Evolutionary conservation across 371 early-diverging fungal genomes (phyloP).

Genomic region (Mucor lusitanicus): DNA sequence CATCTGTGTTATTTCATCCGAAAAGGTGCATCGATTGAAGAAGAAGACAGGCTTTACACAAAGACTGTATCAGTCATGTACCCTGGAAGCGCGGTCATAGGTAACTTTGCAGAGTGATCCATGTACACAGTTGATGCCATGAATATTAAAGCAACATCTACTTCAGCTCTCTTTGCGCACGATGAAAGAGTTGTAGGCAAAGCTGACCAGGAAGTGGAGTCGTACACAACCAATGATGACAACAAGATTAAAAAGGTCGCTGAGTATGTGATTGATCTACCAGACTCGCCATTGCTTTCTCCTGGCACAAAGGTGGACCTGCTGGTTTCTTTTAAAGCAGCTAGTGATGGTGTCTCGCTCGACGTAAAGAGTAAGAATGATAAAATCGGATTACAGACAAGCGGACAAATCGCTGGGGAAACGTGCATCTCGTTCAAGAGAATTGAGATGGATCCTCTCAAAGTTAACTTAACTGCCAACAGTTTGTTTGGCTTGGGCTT

Average conservation of each 20-base stretch:
- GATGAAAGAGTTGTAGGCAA: background rate
- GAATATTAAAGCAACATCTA: background rate
- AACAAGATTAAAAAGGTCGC: background rate
- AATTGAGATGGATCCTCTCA: background rate
- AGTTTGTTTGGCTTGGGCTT: background rate
- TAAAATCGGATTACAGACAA: background rate
- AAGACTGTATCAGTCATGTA: background rate
- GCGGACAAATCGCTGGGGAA: background rate
- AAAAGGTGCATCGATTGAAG: background rate
- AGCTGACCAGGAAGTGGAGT: background rate
- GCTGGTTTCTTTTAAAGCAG: background rate
- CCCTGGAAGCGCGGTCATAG: background rate
- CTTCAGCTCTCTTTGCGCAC: background rate
- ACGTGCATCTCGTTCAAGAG: background rate
- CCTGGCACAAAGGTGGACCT: background rate
- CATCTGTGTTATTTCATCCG: constrained; percentile 2
- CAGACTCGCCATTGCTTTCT: background rate
- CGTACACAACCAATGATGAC: background rate
- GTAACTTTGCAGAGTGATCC: background rate
- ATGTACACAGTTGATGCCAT: background rate
- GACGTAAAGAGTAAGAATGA: background rate
- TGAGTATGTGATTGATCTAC: background rate
- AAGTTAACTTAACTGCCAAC: background rate
- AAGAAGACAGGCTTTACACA: background rate
- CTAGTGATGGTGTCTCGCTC: background rate